phyloP scores from a whole-genome alignment of 192 early-diverging fungal genomes.

The Phycomyces nitens region DNA sequence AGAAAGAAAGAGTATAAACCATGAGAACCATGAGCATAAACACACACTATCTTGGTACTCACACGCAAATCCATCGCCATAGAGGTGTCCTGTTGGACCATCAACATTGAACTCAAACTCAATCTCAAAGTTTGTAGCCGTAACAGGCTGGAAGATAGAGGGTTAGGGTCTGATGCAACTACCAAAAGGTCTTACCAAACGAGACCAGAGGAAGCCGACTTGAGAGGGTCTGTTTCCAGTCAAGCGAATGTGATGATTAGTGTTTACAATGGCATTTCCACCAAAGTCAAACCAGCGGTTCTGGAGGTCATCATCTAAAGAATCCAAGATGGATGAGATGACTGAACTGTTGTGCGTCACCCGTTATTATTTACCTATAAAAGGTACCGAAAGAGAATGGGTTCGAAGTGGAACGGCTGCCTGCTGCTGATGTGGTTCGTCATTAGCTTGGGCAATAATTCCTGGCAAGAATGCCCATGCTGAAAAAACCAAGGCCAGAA shows the following conservation, averaged over 20 bases:
- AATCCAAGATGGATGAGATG: background rate
- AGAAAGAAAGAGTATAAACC: background rate
- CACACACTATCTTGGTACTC: background rate
- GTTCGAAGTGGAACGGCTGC: conserved; percentile 36
- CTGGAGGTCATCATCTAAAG: conserved; percentile 65
- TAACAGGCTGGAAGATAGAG: conserved; percentile 55
- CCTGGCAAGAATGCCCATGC: background rate
- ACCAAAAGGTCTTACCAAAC: conserved; percentile 39
- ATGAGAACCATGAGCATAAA: background rate
- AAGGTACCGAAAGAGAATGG: conserved; percentile 51
- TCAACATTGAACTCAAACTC: conserved; percentile 93
- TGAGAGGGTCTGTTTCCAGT: conserved; percentile 79
- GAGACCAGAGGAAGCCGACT: conserved; percentile 79
- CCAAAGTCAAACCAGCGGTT: conserved; percentile 95
- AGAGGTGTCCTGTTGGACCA: conserved; percentile 69
- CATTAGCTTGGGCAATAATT: background rate
- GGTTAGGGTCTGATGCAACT: background rate
- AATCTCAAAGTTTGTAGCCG: conserved; percentile 66
- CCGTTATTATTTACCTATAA: conserved; percentile 47
- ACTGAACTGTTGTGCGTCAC: background rate
- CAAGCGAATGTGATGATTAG: conserved; percentile 81
- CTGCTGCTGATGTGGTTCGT: background rate
- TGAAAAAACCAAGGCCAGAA: background rate
- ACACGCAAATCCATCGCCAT: conserved; percentile 92
- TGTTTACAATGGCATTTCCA: conserved; percentile 85